Base-by-base conservation (phyloP, 2,329 filamentous ascomycete genomes). In the Aureobasidium leucospermi region DNA sequence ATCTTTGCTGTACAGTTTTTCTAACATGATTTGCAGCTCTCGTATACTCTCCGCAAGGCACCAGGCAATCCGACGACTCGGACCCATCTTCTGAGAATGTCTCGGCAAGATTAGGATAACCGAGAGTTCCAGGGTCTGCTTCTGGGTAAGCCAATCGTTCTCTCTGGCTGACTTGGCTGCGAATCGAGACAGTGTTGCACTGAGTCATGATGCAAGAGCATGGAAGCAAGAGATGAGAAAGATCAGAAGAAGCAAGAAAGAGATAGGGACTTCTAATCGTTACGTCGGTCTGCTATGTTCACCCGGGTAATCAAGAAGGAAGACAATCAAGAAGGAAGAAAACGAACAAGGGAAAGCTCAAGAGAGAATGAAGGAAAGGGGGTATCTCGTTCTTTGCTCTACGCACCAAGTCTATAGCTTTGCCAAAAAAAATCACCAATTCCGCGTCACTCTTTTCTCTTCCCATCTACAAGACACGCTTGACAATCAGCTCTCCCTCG, bases 401-500 rank as follows among this genome's bases (percentile, higher is more conserved):
- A 36, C 4, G 48, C 36, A 39, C 48, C 48, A 52, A 52, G 34
- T 52, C 48, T 52, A 52, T 41, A 41, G 23, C 23, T 42, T 43
- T 23, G 23, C 23, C 23, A 23, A 23, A 23, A 23, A 23, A 15
- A 55, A 53, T 32, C 23, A 38, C 2, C 28, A 43, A 34, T 45
- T 23, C 23, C 3, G 43, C 16, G 9, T 47, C 19, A 13, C 28
- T 10, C 39, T n/a, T 8, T 15, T 53, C 38, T 45, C 38, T 23
- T 16, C 36, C 29, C 36, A 55, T 38, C 66, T 61, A 73, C 59
- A 71, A 67, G 28, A 71, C 69, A 49, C 67, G 71, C 61, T 72
- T 73, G 15, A 88, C 79, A 3, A 69, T 73, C 60, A 88, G 66
- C 28, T 77, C 73, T 1, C 81, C 82, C 34, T 75, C 72, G 13